A percentile compares a stretch with the other conserved stretches of the same genome.
These are phyloP conservation scores for Talaromyces marneffei DNA, from an alignment of 2,329 filamentous ascomycete species.

Conservation along the genomic window DNA sequence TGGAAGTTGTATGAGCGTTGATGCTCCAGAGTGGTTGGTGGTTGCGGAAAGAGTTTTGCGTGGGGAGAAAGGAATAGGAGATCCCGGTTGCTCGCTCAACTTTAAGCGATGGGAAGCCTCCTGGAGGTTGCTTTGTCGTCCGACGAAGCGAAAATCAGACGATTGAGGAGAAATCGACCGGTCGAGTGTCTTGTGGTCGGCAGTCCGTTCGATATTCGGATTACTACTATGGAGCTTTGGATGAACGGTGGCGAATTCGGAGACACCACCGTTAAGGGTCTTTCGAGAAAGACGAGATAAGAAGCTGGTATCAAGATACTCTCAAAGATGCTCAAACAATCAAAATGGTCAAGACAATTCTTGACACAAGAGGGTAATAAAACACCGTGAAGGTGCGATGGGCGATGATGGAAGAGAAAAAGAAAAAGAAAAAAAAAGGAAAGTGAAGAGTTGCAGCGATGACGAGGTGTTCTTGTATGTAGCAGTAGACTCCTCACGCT, in stretches of 20 bases:
- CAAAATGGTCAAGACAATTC: not conserved
- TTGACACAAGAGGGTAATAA: not conserved
- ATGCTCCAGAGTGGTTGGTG: slow-evolving; percentile 36
- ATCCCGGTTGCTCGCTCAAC: slow-evolving; percentile 22
- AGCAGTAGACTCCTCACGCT: not conserved
- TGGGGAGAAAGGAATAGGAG: not conserved
- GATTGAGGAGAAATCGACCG: not conserved
- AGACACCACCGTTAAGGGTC: not conserved
- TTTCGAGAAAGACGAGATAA: not conserved
- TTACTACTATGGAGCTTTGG: not conserved
- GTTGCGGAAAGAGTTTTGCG: not conserved
- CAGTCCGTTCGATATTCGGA: not conserved
- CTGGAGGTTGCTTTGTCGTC: not conserved
- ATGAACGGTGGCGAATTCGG: not conserved
- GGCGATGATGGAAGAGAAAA: slow-evolving; percentile 9
- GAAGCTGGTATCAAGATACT: not conserved
- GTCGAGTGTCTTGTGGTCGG: not conserved
- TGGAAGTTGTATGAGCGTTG: slow-evolving; percentile 33
- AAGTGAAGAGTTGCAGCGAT: not conserved
- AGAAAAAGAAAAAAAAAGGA: not conserved
- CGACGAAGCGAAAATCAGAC: not conserved
- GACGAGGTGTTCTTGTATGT: slow-evolving; percentile 1
- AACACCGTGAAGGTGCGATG: slow-evolving; percentile 13
- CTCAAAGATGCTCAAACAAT: no score
- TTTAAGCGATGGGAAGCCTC: not conserved